A percentile compares a stretch with the other conserved stretches of the same genome.
Conservation (phyloP, 768 basidiomycete species). For the Suillus spraguei region DNA sequence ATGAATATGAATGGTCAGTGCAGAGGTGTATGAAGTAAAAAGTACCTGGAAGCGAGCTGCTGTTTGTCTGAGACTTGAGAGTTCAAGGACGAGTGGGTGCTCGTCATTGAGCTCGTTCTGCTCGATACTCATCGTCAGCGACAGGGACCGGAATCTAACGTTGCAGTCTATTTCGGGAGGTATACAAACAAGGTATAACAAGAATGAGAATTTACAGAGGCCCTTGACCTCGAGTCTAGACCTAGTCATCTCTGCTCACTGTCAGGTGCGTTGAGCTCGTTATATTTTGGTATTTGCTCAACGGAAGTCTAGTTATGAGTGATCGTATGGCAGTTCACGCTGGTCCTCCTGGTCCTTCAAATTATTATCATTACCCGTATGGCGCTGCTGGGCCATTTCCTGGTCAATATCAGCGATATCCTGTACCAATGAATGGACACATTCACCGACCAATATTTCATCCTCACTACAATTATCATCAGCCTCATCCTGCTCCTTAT, state of each 20-base stretch:
- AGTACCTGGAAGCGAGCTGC: constrained; percentile 54
- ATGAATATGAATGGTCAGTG: not conserved
- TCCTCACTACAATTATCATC: constrained; percentile 37
- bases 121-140: not conserved
- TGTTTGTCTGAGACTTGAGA: constrained; percentile 47
- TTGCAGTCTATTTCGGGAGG: constrained; percentile 22
- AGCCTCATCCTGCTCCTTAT: constrained; percentile 33
- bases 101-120: constrained; percentile 29
- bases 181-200: constrained; percentile 23
- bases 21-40: not conserved
- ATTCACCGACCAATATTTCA: constrained; percentile 39
- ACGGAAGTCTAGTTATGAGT: not conserved
- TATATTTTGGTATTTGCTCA: not conserved
- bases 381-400: constrained; percentile 20
- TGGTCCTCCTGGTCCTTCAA: constrained; percentile 26
- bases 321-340: not conserved
- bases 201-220: constrained; percentile 3
- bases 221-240: constrained; percentile 10
- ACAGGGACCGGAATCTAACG: not conserved
- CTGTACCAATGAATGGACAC: constrained; percentile 43
- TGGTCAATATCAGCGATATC: constrained; percentile 37
- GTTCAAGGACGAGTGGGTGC: constrained; percentile 49
- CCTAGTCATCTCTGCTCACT: not conserved
- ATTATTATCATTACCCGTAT: constrained; percentile 21
- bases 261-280: constrained; percentile 7